These are phyloP conservation scores for Juncus effusus DNA, from an alignment of 176 grass and related monocot species.

Conservation along the genomic window DNA sequence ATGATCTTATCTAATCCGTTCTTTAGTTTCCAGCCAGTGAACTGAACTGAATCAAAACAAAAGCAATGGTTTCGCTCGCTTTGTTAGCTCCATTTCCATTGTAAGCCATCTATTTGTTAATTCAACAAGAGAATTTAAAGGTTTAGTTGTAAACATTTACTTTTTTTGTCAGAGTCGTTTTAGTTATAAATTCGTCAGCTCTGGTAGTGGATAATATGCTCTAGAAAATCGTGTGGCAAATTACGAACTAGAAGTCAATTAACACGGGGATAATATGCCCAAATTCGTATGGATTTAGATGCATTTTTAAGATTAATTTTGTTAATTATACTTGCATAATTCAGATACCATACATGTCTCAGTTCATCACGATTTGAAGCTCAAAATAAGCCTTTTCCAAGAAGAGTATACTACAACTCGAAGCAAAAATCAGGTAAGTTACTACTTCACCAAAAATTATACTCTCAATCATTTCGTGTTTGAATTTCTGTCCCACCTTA, in stretches of 20 bases:
- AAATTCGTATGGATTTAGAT: too few relatives aligned
- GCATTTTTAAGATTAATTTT: too few relatives aligned
- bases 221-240: too few relatives aligned
- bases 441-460: constrained; percentile 1
- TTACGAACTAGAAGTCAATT: background rate
- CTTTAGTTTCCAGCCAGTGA: background rate
- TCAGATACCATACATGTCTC: constrained; percentile 15
- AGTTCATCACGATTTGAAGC: constrained; percentile 8
- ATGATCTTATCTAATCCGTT: background rate
- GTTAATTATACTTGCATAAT: background rate
- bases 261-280: background rate
- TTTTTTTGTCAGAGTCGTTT: background rate
- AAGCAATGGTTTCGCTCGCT: constrained; percentile 18
- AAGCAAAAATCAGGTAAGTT: constrained; percentile 25
- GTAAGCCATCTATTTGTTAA: constrained; percentile 24
- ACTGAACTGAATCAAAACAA: background rate
- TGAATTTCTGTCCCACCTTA: too few relatives aligned
- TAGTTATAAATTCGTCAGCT: too few relatives aligned
- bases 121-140: too few relatives aligned
- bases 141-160: background rate
- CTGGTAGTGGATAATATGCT: too few relatives aligned
- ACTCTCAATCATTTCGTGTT: background rate
- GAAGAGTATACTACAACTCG: constrained; percentile 14
- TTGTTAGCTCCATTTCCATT: constrained; percentile 22
- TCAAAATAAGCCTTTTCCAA: constrained; percentile 18